phyloP scores from a whole-genome alignment of 106 monocot genomes.

The Vanilla planifolia region DNA sequence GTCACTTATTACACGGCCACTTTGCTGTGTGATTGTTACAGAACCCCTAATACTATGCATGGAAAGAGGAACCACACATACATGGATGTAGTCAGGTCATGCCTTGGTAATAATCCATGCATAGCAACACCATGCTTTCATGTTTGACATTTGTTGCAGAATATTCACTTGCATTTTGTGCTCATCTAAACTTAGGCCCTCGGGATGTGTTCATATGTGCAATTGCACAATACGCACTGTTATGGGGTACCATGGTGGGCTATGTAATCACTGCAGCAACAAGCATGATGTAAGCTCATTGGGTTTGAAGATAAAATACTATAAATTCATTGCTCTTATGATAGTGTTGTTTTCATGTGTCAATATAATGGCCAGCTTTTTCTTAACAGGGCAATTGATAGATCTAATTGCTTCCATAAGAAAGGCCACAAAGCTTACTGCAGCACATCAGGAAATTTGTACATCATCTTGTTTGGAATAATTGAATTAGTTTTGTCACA shows the following conservation, averaged over 20 bases:
- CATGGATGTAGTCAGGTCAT: slow-evolving; percentile 68
- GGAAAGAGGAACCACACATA: slow-evolving; percentile 74
- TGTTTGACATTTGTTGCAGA: no score
- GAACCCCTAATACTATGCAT: slow-evolving; percentile 59
- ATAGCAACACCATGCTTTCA: neutral
- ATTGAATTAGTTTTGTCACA: slow-evolving; percentile 45
- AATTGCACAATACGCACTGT: slow-evolving; percentile 37
- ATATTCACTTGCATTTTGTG: neutral
- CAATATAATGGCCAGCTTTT: no score
- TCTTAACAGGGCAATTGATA: slow-evolving; percentile 20
- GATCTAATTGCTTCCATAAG: slow-evolving; percentile 25
- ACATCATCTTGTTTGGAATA: slow-evolving; percentile 31
- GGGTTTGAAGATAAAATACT: no score
- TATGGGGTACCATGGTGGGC: slow-evolving; percentile 73
- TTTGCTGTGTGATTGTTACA: slow-evolving; percentile 62
- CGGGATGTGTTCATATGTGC: slow-evolving; percentile 51
- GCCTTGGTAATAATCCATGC: slow-evolving; percentile 29
- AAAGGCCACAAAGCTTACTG: slow-evolving; percentile 27
- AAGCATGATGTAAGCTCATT: slow-evolving; percentile 53
- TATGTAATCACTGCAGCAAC: slow-evolving; percentile 57
- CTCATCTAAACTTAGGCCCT: slow-evolving; percentile 22
- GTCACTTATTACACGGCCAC: slow-evolving; percentile 60
- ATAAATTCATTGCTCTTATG: no score
- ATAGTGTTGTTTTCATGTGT: no score
- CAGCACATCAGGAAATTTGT: slow-evolving; percentile 21